These are phyloP conservation scores for Aspergillus fumigatiaffinis DNA, from an alignment of 2,329 filamentous ascomycete genomes.

Conservation along the genomic window DNA sequence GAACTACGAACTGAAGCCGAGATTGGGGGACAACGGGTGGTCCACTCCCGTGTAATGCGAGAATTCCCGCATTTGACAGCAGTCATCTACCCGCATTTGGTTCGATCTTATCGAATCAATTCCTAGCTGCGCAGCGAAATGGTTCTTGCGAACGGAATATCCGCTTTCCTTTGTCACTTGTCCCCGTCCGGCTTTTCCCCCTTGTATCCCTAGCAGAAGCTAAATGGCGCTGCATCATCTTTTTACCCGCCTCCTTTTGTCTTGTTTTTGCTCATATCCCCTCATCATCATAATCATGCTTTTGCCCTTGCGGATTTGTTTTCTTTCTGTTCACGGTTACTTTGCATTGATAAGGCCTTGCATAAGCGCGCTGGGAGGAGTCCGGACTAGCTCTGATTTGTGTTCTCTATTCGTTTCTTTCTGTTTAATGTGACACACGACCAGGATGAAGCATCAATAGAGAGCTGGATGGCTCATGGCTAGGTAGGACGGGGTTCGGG, in stretches of 20 bases:
- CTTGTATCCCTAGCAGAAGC: slow-evolving; percentile 21
- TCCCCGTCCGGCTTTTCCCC: slow-evolving; percentile 18
- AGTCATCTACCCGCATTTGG: not conserved
- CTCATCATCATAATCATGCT: slow-evolving; percentile 11
- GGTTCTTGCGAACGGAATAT: not conserved
- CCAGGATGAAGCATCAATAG: slow-evolving; percentile 22
- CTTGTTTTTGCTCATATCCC: slow-evolving; percentile 9
- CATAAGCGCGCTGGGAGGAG: slow-evolving; percentile 22
- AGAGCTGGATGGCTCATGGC: slow-evolving; percentile 22
- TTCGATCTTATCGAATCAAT: not conserved
- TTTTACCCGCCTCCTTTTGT: slow-evolving; percentile 11
- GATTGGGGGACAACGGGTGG: slow-evolving; percentile 34
- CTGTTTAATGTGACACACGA: slow-evolving; percentile 18
- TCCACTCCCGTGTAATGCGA: slow-evolving; percentile 30
- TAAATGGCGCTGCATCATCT: slow-evolving; percentile 11
- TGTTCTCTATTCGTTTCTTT: slow-evolving; percentile 15
- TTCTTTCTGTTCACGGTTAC: slow-evolving; percentile 13
- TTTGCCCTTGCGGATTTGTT: not conserved
- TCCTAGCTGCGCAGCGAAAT: not conserved
- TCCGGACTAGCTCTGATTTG: slow-evolving; percentile 17
- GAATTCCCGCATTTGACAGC: not conserved
- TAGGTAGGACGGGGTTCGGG: slow-evolving; percentile 18
- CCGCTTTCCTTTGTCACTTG: slow-evolving; percentile 17
- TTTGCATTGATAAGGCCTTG: slow-evolving; percentile 18
- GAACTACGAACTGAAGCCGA: slow-evolving; percentile 60